Percentiles rank a stretch among this genome's conserved stretches.
Evolutionary conservation across 768 basidiomycete species (phyloP).

Genomic region (Pisolithus tinctorius): DNA sequence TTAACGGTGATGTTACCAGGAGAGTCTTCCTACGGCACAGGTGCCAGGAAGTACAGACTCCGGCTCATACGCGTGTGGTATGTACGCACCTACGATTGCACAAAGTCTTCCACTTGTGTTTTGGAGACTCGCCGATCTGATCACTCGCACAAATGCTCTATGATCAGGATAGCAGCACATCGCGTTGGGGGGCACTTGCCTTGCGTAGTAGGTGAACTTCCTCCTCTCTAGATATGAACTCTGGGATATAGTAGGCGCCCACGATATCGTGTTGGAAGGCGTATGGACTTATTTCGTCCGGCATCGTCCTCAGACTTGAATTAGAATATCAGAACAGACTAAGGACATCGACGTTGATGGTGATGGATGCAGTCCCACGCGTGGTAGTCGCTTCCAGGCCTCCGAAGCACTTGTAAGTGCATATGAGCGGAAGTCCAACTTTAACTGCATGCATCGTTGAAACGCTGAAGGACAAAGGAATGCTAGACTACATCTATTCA

Average conservation of each 20-base stretch:
- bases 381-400: too few species aligned
- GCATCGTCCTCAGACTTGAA: conserved; percentile 4
- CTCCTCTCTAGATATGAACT: conserved; percentile 72
- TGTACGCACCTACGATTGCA: conserved; percentile 41
- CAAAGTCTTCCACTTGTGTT: conserved; percentile 74
- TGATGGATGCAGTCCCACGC: too few species aligned
- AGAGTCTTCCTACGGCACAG: too few species aligned
- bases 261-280: conserved; percentile 22
- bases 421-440: too few species aligned
- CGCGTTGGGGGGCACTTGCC: conserved; percentile 31
- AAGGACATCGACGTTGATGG: too few species aligned
- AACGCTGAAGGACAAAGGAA: too few species aligned
- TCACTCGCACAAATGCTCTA: conserved; percentile 6
- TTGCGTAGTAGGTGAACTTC: conserved; percentile 74
- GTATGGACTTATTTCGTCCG: conserved; percentile 5
- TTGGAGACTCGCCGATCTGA: conserved; percentile 75
- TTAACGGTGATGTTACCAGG: too few species aligned
- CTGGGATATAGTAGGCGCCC: conserved; percentile 62
- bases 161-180: not conserved
- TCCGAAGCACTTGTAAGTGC: too few species aligned
- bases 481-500: too few species aligned
- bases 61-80: too few species aligned
- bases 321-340: too few species aligned
- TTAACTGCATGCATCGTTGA: too few species aligned
- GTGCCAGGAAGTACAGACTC: not conserved